Conservation (phyloP, 169 alveolate genomes). For the Plasmodium yoelii region DNA sequence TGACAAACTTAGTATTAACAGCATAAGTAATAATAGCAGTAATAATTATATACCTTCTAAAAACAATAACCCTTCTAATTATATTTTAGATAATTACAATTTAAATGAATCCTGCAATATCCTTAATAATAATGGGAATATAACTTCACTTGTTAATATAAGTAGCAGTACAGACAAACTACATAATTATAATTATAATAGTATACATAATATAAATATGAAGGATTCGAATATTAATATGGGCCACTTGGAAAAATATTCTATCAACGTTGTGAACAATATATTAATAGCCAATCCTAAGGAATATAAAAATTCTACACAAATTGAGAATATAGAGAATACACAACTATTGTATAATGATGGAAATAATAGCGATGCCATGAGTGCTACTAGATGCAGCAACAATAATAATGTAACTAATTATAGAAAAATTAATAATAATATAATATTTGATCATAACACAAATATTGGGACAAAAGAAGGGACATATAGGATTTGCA, state of each 20-base stretch:
- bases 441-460: no score
- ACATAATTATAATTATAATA: not conserved
- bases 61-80: no score
- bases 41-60: not conserved
- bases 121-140: not conserved
- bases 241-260: conserved; percentile 12
- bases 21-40: not conserved
- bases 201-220: conserved; percentile 23
- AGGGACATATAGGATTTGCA: no score
- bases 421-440: not conserved
- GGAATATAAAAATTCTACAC: conserved; percentile 3
- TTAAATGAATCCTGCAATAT: conserved; percentile 12
- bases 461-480: no score
- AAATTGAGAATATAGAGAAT: not conserved
- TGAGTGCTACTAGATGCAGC: not conserved
- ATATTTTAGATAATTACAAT: not conserved
- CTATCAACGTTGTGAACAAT: conserved; percentile 33
- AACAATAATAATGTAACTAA: not conserved
- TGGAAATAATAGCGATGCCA: not conserved
- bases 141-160: not conserved
- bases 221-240: conserved; percentile 23
- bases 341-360: no score
- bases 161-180: conserved; percentile 11
- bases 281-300: not conserved
- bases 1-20: not conserved